Conservation (phyloP, 306 rosid species). For the Herpetospermum pedunculosum region DNA sequence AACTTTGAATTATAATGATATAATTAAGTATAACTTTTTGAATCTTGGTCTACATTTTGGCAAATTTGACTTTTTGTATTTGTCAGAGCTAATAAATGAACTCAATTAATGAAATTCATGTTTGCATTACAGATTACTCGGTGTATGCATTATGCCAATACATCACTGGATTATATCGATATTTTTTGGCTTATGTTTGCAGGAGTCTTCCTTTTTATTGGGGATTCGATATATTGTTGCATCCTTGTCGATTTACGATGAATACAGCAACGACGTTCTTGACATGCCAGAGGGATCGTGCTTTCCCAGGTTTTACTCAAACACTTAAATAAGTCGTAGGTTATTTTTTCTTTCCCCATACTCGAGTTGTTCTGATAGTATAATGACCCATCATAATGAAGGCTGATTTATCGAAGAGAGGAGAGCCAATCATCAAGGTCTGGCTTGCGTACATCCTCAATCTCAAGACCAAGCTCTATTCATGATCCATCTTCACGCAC, state of each 20-base stretch:
- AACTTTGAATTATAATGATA: background rate
- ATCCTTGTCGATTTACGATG: slow-evolving; percentile 82
- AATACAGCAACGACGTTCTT: slow-evolving; percentile 84
- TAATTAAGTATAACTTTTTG: background rate
- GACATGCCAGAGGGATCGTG: slow-evolving; percentile 92
- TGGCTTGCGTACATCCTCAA: slow-evolving; percentile 22
- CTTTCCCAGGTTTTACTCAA: slow-evolving; percentile 66
- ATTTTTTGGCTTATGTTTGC: slow-evolving; percentile 23
- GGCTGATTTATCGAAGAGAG: slow-evolving; percentile 5
- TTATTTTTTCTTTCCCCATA: background rate
- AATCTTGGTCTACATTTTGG: background rate
- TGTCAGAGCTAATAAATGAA: background rate
- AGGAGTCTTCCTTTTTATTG: slow-evolving; percentile 66
- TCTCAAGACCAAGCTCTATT: slow-evolving; percentile 46
- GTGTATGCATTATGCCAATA: background rate
- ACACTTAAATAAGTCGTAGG: background rate
- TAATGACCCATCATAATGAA: slow-evolving; percentile 15
- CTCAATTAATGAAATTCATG: background rate
- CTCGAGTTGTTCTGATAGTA: background rate
- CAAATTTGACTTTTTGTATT: background rate
- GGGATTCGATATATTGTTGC: slow-evolving; percentile 62
- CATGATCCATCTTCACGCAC: slow-evolving; percentile 38
- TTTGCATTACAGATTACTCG: background rate
- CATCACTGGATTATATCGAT: background rate
- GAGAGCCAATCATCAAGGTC: slow-evolving; percentile 12